Percentiles rank a stretch among this genome's conserved stretches.
phyloP scores from a whole-genome alignment of 495 filamentous ascomycete species.

The Pseudoneurospora amorphoporcata region DNA sequence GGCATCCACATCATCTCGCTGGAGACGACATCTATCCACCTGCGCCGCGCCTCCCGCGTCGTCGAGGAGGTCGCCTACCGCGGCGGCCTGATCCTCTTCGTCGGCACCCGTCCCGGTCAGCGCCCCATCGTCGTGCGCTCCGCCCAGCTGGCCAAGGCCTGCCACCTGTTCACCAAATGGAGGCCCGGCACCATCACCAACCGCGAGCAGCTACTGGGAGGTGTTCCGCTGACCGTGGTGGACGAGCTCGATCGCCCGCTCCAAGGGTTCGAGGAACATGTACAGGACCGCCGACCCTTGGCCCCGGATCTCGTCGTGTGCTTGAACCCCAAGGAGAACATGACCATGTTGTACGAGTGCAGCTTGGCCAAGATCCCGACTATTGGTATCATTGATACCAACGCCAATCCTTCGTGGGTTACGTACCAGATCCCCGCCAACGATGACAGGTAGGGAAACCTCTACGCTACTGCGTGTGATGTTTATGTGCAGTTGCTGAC shows the following conservation, averaged over 20 bases:
- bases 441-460: conserved; percentile 62
- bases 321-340: conserved; percentile 88
- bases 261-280: conserved; percentile 50
- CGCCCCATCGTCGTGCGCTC: conserved; percentile 68
- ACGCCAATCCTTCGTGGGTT: conserved; percentile 84
- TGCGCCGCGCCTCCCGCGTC: conserved; percentile 80
- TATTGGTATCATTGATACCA: conserved; percentile 88
- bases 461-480: not conserved
- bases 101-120: conserved; percentile 74
- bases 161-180: conserved; percentile 91
- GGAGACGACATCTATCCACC: conserved; percentile 74
- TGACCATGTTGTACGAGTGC: conserved; percentile 80
- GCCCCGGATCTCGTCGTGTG: conserved; percentile 89
- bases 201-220: conserved; percentile 70
- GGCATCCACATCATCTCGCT: conserved; percentile 91
- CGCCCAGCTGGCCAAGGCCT: conserved; percentile 65
- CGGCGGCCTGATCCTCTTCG: conserved; percentile 83
- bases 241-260: conserved; percentile 60
- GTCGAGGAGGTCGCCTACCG: conserved; percentile 76
- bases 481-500: conserved; percentile 3
- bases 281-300: conserved; percentile 51
- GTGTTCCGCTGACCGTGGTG: conserved; percentile 55
- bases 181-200: conserved; percentile 89
- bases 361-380: conserved; percentile 81
- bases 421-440: conserved; percentile 97